Evolutionary conservation across 345 rosid genomes (phyloP).

Genomic region (Heritiera littoralis): DNA sequence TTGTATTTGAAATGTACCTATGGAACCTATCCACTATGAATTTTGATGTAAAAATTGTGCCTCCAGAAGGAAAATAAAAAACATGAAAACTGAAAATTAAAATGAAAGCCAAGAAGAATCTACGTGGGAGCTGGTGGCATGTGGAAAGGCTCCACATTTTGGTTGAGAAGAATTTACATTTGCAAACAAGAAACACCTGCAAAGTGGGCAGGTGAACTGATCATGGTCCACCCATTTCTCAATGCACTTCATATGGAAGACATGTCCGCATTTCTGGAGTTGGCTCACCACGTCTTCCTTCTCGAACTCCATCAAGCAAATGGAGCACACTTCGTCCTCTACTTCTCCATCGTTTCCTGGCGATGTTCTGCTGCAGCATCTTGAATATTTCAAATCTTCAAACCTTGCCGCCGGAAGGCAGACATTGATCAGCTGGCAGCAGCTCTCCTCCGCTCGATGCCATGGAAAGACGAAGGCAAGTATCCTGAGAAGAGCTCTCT

Average conservation of each 20-base stretch:
- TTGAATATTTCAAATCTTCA: conserved; percentile 29
- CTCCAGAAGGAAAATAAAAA: too few species aligned
- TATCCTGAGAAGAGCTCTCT: conserved; percentile 19
- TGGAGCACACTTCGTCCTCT: conserved; percentile 45
- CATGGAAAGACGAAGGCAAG: conserved; percentile 15
- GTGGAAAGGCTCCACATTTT: not conserved
- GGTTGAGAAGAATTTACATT: not conserved
- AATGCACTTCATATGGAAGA: conserved; percentile 66
- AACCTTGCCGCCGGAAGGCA: conserved; percentile 40
- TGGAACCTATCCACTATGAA: not conserved
- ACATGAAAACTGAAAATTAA: not conserved
- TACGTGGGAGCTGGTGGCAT: not conserved
- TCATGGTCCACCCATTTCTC: conserved; percentile 56
- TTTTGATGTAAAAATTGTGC: not conserved
- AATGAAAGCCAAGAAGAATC: conserved; percentile 15
- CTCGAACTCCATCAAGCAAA: conserved; percentile 62
- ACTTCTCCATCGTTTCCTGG: not conserved
- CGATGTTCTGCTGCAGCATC: not conserved
- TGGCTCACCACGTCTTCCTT: conserved; percentile 52
- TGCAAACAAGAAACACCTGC: conserved; percentile 52
- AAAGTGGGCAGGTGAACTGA: conserved; percentile 77
- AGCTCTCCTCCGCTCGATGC: conserved; percentile 16
- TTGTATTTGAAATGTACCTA: not conserved
- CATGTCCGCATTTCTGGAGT: conserved; percentile 57
- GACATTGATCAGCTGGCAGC: not conserved